Percentiles rank a stretch among this genome's conserved stretches.
These are phyloP conservation scores for Suillus bovinus DNA, from an alignment of 768 basidiomycete species.

Conservation along the genomic window DNA sequence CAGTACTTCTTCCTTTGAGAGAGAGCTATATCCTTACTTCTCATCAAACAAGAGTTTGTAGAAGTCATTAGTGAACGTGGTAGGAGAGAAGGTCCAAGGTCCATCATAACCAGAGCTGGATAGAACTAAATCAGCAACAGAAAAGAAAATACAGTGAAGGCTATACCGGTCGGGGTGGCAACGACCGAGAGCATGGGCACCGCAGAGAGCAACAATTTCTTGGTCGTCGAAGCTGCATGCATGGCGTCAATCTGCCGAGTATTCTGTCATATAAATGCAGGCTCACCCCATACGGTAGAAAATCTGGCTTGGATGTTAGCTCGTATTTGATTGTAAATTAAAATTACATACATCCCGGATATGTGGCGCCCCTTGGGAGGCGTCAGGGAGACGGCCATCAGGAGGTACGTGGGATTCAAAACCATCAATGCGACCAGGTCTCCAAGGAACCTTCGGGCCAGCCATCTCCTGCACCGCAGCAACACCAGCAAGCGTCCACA, in stretches of 20 bases:
- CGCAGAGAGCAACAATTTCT: constrained; percentile 93
- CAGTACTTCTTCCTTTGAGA: neutral
- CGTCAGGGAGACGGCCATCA: constrained; percentile 91
- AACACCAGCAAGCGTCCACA: constrained; percentile 96
- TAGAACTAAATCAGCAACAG: neutral
- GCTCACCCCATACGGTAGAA: constrained; percentile 73
- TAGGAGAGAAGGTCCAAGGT: constrained; percentile 96
- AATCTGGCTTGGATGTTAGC: constrained; percentile 37
- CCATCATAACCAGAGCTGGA: constrained; percentile 77
- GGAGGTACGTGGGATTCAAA: constrained; percentile 72
- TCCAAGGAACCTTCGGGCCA: constrained; percentile 92
- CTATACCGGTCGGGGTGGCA: constrained; percentile 78
- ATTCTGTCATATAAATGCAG: neutral
- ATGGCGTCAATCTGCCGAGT: neutral
- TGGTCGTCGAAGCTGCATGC: constrained; percentile 79
- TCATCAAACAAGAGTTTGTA: constrained; percentile 85
- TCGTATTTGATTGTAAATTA: neutral
- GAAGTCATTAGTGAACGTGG: constrained; percentile 83
- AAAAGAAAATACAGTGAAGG: neutral
- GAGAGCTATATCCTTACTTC: constrained; percentile 46
- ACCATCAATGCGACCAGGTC: constrained; percentile 91
- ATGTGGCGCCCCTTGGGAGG: constrained; percentile 79
- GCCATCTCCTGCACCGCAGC: constrained; percentile 90
- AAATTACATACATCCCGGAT: constrained; percentile 58
- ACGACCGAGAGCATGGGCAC: constrained; percentile 94